Percentiles rank a stretch among this genome's conserved stretches.
phyloP scores from a whole-genome alignment of 495 filamentous ascomycete species.

The Penicillium paradoxum region DNA sequence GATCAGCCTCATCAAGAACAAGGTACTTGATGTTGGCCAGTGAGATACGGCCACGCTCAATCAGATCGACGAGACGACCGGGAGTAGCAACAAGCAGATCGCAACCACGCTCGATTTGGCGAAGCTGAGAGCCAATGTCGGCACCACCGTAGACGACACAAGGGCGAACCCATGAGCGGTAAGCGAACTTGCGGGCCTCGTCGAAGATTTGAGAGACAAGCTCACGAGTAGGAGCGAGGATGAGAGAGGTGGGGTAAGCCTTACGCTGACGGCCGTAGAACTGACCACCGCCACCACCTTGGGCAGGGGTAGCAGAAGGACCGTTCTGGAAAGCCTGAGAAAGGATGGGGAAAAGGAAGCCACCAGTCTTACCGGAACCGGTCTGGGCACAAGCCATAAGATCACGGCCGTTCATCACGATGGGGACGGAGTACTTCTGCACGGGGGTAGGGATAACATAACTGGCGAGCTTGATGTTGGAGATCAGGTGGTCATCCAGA shows the following conservation, averaged over 20 bases:
- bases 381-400: conserved; percentile 99
- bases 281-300: conserved; percentile 43
- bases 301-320: conserved; percentile 62
- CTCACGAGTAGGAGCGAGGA: conserved; percentile 94
- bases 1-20: conserved; percentile 98
- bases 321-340: conserved; percentile 91
- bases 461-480: conserved; percentile 86
- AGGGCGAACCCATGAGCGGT: conserved; percentile 96
- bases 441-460: conserved; percentile 95
- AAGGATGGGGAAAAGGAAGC: conserved; percentile 97
- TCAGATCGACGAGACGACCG: conserved; percentile 93
- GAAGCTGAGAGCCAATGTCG: conserved; percentile 93
- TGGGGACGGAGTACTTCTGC: conserved; percentile 97
- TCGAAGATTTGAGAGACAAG: conserved; percentile 98
- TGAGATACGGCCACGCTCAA: conserved; percentile 97
- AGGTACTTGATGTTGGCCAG: conserved; percentile 96
- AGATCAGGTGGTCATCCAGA: conserved; percentile 82
- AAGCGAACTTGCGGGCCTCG: conserved; percentile 95
- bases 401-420: conserved; percentile 94
- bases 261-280: conserved; percentile 83
- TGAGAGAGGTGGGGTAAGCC: conserved; percentile 92
- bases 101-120: conserved; percentile 95
- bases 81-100: conserved; percentile 96
- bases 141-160: conserved; percentile 99
- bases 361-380: conserved; percentile 98